A percentile compares a stretch with the other conserved stretches of the same genome.
Evolutionary conservation across 2,329 filamentous ascomycete species (phyloP).

Genomic region (Simplicillium aogashimaense): DNA sequence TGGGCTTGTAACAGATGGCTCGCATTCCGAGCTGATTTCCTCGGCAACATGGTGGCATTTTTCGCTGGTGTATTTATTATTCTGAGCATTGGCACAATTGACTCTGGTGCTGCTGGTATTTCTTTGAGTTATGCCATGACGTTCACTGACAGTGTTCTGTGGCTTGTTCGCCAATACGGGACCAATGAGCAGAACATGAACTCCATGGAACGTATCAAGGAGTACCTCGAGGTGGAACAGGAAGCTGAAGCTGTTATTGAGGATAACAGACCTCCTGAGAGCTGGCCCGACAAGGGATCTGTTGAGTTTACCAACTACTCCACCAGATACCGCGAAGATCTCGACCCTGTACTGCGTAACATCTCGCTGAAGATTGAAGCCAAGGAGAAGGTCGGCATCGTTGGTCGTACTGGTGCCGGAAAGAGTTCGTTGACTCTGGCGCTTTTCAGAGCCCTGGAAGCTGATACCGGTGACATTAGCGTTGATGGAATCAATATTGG

Average conservation of each 20-base stretch:
- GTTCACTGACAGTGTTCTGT: slow-evolving; percentile 93
- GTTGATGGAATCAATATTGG: slow-evolving; percentile 90
- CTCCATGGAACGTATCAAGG: slow-evolving; percentile 92
- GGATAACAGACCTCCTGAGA: slow-evolving; percentile 62
- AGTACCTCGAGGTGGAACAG: slow-evolving; percentile 93
- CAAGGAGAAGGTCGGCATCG: slow-evolving; percentile 89
- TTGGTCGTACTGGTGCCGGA: slow-evolving; percentile 88
- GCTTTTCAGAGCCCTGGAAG: slow-evolving; percentile 87
- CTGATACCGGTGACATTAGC: slow-evolving; percentile 78
- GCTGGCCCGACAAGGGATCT: slow-evolving; percentile 78
- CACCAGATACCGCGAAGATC: slow-evolving; percentile 77
- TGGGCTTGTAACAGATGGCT: slow-evolving; percentile 98
- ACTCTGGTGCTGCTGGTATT: slow-evolving; percentile 85
- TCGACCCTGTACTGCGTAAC: slow-evolving; percentile 76
- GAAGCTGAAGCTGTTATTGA: slow-evolving; percentile 73
- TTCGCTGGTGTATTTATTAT: slow-evolving; percentile 90
- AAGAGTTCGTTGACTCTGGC: slow-evolving; percentile 93
- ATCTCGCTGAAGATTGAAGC: slow-evolving; percentile 80
- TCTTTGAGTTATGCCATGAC: slow-evolving; percentile 93
- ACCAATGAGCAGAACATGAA: slow-evolving; percentile 99
- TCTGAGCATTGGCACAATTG: slow-evolving; percentile 68
- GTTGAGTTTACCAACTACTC: slow-evolving; percentile 86
- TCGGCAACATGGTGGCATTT: slow-evolving; percentile 87
- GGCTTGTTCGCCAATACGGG: slow-evolving; percentile 89
- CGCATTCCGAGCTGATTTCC: slow-evolving; percentile 79